phyloP scores from a whole-genome alignment of 2,329 filamentous ascomycete genomes.

The Botrytis sinoallii region DNA sequence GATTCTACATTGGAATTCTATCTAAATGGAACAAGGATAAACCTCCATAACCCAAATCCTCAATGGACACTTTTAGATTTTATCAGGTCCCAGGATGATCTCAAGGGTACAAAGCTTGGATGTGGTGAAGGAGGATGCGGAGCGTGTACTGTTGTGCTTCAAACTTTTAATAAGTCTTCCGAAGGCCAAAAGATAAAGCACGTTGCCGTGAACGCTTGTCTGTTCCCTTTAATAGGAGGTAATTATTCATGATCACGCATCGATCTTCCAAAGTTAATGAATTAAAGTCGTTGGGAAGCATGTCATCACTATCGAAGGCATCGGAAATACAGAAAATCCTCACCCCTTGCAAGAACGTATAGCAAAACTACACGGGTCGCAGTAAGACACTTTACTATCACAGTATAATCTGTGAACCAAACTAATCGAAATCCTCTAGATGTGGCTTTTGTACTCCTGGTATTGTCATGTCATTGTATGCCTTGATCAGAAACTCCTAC shows the following conservation, averaged over 20 bases:
- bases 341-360: slow-evolving; percentile 89
- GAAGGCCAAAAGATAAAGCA: slow-evolving; percentile 79
- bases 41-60: slow-evolving; percentile 82
- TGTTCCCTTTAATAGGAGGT: slow-evolving; percentile 43
- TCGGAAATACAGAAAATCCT: slow-evolving; percentile 78
- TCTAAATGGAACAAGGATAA: slow-evolving; percentile 84
- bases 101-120: slow-evolving; percentile 92
- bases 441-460: slow-evolving; percentile 82
- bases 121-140: slow-evolving; percentile 95
- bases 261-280: background rate
- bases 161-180: slow-evolving; percentile 61
- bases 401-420: too few relatives aligned
- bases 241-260: background rate
- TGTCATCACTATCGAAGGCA: slow-evolving; percentile 93
- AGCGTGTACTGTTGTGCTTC: slow-evolving; percentile 88
- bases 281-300: slow-evolving; percentile 79
- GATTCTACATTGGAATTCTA: slow-evolving; percentile 72
- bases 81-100: slow-evolving; percentile 68
- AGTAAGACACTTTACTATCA: slow-evolving; percentile 50
- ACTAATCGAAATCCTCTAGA: slow-evolving; percentile 18
- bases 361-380: slow-evolving; percentile 84
- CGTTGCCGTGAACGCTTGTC: slow-evolving; percentile 89
- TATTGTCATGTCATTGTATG: slow-evolving; percentile 96
- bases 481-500: slow-evolving; percentile 78
- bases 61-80: slow-evolving; percentile 91